Percentiles rank a stretch among this genome's conserved stretches.
Evolutionary conservation across 2,329 filamentous ascomycete species (phyloP).

Genomic region (Helotiales sp.): DNA sequence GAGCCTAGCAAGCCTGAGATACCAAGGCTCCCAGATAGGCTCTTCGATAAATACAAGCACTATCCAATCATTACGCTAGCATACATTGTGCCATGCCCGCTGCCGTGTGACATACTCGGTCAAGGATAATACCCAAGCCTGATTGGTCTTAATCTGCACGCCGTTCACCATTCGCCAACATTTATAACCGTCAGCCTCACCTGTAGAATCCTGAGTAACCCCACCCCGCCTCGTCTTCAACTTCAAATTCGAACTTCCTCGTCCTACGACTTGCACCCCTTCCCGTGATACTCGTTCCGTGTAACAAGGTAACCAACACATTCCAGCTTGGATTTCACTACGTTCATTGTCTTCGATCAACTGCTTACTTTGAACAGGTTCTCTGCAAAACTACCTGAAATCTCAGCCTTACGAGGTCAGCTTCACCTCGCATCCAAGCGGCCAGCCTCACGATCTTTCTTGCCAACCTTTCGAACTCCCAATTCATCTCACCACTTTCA

Average conservation of each 20-base stretch:
- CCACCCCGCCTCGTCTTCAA: neutral
- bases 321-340: neutral
- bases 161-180: conserved; percentile 3
- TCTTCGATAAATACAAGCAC: neutral
- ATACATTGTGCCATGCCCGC: neutral
- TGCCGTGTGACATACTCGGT: conserved; percentile 1
- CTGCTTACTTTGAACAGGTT: neutral
- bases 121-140: neutral
- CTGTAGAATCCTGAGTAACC: neutral
- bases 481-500: neutral
- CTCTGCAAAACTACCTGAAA: neutral
- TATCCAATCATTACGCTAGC: neutral
- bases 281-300: conserved; percentile 1
- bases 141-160: neutral
- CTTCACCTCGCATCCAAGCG: neutral
- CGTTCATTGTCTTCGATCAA: neutral
- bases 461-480: neutral
- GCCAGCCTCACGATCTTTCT: neutral
- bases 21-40: neutral
- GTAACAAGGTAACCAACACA: conserved; percentile 3
- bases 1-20: neutral
- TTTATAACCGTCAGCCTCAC: neutral
- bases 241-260: neutral
- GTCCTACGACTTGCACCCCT: neutral
- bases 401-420: conserved; percentile 4